A percentile compares a stretch with the other conserved stretches of the same genome.
phyloP scores from a whole-genome alignment of 495 filamentous ascomycete genomes.

The Penicillium steckii region DNA sequence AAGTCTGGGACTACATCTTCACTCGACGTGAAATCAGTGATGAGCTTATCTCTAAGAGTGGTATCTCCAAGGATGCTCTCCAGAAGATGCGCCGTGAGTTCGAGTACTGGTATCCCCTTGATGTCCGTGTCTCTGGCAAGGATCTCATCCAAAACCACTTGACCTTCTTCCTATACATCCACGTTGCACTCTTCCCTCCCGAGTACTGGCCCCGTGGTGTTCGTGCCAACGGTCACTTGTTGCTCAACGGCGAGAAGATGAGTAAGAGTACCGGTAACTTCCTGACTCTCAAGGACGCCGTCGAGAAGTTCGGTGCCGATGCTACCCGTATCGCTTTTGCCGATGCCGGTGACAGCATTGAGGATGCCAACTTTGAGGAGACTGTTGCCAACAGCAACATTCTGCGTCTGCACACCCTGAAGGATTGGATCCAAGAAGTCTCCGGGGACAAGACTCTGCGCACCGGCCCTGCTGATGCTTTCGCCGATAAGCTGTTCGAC shows the following conservation, averaged over 20 bases:
- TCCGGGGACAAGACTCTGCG: slow-evolving; percentile 70
- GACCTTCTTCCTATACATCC: slow-evolving; percentile 96
- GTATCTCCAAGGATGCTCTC: slow-evolving; percentile 69
- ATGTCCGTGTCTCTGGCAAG: slow-evolving; percentile 80
- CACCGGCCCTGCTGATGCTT: slow-evolving; percentile 66
- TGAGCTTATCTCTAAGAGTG: slow-evolving; percentile 58
- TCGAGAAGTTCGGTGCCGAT: slow-evolving; percentile 92
- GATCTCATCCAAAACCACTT: slow-evolving; percentile 87
- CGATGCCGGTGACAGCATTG: slow-evolving; percentile 90
- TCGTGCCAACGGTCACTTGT: slow-evolving; percentile 86
- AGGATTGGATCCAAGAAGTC: slow-evolving; percentile 90
- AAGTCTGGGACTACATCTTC: slow-evolving; percentile 96
- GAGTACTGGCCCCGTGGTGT: slow-evolving; percentile 85
- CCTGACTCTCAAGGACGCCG: slow-evolving; percentile 81
- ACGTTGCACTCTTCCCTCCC: slow-evolving; percentile 81
- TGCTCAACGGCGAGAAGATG: slow-evolving; percentile 97
- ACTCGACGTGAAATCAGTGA: slow-evolving; percentile 62
- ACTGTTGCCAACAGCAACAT: slow-evolving; percentile 88
- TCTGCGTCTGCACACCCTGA: slow-evolving; percentile 78
- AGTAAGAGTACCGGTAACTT: slow-evolving; percentile 95
- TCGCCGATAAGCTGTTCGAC: slow-evolving; percentile 87
- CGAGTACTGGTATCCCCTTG: slow-evolving; percentile 95
- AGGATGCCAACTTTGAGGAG: slow-evolving; percentile 98
- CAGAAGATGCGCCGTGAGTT: slow-evolving; percentile 84
- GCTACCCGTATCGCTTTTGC: slow-evolving; percentile 88